Percentiles rank a stretch among this genome's conserved stretches.
These are phyloP conservation scores for Thuja plicata DNA, from an alignment of 83 land plant genomes.

Conservation along the genomic window DNA sequence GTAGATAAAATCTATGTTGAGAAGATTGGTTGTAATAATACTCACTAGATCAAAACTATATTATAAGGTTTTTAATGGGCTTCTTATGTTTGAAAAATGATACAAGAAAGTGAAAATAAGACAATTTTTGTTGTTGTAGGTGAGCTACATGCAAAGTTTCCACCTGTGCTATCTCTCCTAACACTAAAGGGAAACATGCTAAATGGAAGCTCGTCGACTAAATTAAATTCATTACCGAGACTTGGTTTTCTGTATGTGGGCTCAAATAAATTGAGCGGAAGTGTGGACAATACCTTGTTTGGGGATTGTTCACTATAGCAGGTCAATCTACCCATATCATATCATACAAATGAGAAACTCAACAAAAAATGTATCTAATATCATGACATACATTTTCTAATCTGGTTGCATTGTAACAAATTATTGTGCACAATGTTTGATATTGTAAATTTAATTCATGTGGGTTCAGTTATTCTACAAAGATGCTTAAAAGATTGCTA, in stretches of 20 bases:
- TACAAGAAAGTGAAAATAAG: too few relatives aligned
- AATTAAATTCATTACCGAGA: neutral
- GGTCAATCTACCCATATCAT: slow-evolving; percentile 45
- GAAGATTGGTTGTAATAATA: neutral
- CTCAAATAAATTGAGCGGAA: slow-evolving; percentile 41
- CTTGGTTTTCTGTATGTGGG: slow-evolving; percentile 63
- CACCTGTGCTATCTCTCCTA: slow-evolving; percentile 3
- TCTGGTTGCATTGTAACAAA: too few relatives aligned
- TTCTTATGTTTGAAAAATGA: too few relatives aligned
- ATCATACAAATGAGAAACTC: too few relatives aligned
- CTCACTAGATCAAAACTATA: neutral
- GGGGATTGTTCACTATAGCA: slow-evolving; percentile 53
- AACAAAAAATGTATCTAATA: too few relatives aligned
- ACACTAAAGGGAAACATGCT: neutral
- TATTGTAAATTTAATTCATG: too few relatives aligned
- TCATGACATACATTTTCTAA: too few relatives aligned
- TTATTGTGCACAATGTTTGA: too few relatives aligned
- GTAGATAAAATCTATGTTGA: too few relatives aligned
- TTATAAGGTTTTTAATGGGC: neutral
- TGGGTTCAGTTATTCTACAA: too few relatives aligned
- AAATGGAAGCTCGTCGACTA: slow-evolving; percentile 29
- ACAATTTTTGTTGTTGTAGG: slow-evolving; percentile 29
- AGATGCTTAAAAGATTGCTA: too few relatives aligned
- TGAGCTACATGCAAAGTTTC: slow-evolving; percentile 51
- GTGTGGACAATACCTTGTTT: slow-evolving; percentile 43